These are phyloP conservation scores for Geotrichum restrictum DNA, from an alignment of 1,139 yeast species.

Conservation along the genomic window DNA sequence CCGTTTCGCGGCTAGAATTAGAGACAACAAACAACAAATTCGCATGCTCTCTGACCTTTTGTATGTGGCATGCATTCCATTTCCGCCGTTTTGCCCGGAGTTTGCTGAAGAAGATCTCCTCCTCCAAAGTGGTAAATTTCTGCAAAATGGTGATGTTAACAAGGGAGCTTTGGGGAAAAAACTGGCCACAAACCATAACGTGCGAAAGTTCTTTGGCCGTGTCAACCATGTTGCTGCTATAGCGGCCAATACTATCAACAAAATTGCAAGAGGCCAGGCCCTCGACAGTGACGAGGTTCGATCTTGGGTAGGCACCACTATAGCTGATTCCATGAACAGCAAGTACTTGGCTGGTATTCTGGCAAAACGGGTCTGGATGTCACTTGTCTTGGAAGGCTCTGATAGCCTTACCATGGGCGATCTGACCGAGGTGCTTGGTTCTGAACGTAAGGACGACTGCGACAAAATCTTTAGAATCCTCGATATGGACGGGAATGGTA, in stretches of 20 bases:
- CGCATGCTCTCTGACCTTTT: slow-evolving; percentile 37
- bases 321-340: slow-evolving; percentile 38
- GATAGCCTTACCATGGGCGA: slow-evolving; percentile 38
- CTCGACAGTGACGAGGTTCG: slow-evolving; percentile 18
- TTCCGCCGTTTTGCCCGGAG: slow-evolving; percentile 40
- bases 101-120: slow-evolving; percentile 40
- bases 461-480: slow-evolving; percentile 38
- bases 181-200: slow-evolving; percentile 26
- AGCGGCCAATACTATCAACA: slow-evolving; percentile 35
- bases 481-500: slow-evolving; percentile 42
- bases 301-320: slow-evolving; percentile 33
- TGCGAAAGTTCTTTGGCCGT: slow-evolving; percentile 32
- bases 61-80: slow-evolving; percentile 37
- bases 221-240: slow-evolving; percentile 35
- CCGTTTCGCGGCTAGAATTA: slow-evolving; percentile 42
- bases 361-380: slow-evolving; percentile 43
- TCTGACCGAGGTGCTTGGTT: slow-evolving; percentile 39
- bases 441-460: slow-evolving; percentile 34
- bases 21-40: slow-evolving; percentile 38
- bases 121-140: slow-evolving; percentile 34
- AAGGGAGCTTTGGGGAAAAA: slow-evolving; percentile 24
- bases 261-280: slow-evolving; percentile 31
- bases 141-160: slow-evolving; percentile 23
- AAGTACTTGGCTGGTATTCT: slow-evolving; percentile 34
- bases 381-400: slow-evolving; percentile 42